phyloP scores from a whole-genome alignment of 495 filamentous ascomycete species.

The Penicillium simplicissimum region DNA sequence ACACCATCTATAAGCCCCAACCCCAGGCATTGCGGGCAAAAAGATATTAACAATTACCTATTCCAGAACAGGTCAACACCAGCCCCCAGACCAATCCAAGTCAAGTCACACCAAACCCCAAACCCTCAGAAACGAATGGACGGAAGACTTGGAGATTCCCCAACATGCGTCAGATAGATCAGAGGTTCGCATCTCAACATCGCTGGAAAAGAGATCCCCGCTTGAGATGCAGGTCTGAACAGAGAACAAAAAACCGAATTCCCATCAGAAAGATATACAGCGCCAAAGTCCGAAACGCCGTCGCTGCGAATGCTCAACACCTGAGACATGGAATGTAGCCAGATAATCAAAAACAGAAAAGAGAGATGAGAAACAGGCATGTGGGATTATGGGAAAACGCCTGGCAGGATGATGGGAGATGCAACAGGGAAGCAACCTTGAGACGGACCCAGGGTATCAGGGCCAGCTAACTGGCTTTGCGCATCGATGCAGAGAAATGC shows the following conservation, averaged over 20 bases:
- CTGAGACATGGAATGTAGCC: neutral
- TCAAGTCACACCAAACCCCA: neutral
- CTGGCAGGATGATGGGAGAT: constrained; percentile 1
- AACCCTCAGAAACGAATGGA: neutral
- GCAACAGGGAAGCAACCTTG: neutral
- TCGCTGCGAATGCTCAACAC: neutral
- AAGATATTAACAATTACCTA: constrained; percentile 1
- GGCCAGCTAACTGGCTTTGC: constrained; percentile 2
- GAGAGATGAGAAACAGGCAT: neutral
- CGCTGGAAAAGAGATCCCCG: neutral
- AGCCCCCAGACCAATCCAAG: neutral
- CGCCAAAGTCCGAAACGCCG: neutral
- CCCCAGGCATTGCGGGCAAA: neutral
- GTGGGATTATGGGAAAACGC: constrained; percentile 14
- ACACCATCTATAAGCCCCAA: neutral
- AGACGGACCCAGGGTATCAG: constrained; percentile 13
- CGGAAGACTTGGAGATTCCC: neutral
- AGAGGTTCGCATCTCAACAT: neutral
- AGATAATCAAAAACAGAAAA: neutral
- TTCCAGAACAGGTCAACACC: constrained; percentile 1
- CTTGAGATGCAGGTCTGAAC: neutral
- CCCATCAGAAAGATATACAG: neutral
- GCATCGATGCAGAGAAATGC: neutral
- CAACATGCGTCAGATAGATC: neutral
- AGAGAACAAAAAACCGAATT: neutral